These are phyloP conservation scores for Cyamopsis tetragonoloba DNA, from an alignment of 306 rosid genomes.

Conservation along the genomic window DNA sequence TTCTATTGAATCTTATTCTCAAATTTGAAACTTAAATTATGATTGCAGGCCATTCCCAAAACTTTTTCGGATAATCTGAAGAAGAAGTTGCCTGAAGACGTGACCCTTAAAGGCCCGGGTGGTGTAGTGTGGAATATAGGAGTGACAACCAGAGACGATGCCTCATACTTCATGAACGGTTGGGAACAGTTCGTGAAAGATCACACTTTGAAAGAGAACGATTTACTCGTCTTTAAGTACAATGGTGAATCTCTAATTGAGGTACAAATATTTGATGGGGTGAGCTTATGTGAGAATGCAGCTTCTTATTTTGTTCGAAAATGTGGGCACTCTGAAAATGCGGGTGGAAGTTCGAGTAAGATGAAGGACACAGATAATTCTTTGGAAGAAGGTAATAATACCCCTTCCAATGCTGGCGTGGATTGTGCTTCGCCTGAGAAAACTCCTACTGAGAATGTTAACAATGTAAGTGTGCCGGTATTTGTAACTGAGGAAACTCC, in stretches of 20 bases:
- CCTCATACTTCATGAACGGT: slow-evolving; percentile 42
- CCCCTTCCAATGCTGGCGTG: slow-evolving; percentile 28
- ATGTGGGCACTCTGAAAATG: slow-evolving; percentile 27
- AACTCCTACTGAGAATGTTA: neutral
- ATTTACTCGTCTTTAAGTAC: slow-evolving; percentile 63
- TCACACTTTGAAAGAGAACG: slow-evolving; percentile 54
- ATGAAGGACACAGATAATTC: slow-evolving; percentile 15
- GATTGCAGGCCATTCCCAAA: slow-evolving; percentile 58
- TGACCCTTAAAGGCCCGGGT: slow-evolving; percentile 58
- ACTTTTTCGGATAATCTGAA: slow-evolving; percentile 44
- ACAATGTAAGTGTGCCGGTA: slow-evolving; percentile 9
- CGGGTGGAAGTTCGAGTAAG: slow-evolving; percentile 23
- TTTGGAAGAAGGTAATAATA: slow-evolving; percentile 29
- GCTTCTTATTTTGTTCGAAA: slow-evolving; percentile 54
- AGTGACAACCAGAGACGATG: slow-evolving; percentile 35
- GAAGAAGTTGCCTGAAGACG: slow-evolving; percentile 53
- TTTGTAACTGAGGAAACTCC: slow-evolving; percentile 22
- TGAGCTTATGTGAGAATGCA: slow-evolving; percentile 58
- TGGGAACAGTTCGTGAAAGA: slow-evolving; percentile 62
- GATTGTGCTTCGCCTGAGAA: slow-evolving; percentile 32
- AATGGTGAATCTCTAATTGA: slow-evolving; percentile 54
- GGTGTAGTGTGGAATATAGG: slow-evolving; percentile 57
- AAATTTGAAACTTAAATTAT: neutral
- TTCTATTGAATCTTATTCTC: slow-evolving; percentile 1
- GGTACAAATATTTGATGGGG: slow-evolving; percentile 54